Base-by-base conservation (phyloP, 768 basidiomycete genomes). In the Suillus brevipes region DNA sequence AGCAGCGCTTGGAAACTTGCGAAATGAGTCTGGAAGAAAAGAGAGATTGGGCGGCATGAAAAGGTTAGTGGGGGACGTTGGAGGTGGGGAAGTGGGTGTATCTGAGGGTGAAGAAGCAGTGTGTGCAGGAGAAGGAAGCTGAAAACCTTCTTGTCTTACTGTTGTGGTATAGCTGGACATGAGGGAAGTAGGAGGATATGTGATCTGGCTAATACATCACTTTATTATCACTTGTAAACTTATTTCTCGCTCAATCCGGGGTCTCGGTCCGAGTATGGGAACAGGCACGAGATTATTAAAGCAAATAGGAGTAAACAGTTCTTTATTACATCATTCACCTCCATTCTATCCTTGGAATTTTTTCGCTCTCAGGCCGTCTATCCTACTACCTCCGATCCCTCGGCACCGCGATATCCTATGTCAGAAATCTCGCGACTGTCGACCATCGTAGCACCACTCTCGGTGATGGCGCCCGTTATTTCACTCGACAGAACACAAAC, bases 111-210 rank as follows among this genome's bases (percentile, higher is more conserved):
- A 71, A 0, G 75, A 49, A 31, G 49, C 60, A 1, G 74, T 75
- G 43, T 72, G 72, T 6, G 80, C 73, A 28, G 85, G 82, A 56
- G 81, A 81, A 25, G 86, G 84, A 42, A 88, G 70, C 67, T 90
- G 87, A 74, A 92, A 92, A 70, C 91, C 91, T 78, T 91, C 88
- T 72, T 89, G 87, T 65, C 89, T 81, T 68, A 91, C 73, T 65
- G 75, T 69, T 5, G 75, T 68, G 3, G 71, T 65, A 73, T 76
- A 74, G 61, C 14, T 50, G 50, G 75, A 69, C 73, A 77, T 75
- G 50, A 58, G 43, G 13, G 37, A 55, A 43, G 42, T 38, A 13
- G 4, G 23, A 31, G n/a, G 63, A 28, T 43, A 16, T 59, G 49
- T 25, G 49, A 28, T 52, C 13, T 23, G 8, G 5, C 23, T 52